phyloP scores from a whole-genome alignment of 805 yeast species.

The Wickerhamiella kurtzmanii region DNA sequence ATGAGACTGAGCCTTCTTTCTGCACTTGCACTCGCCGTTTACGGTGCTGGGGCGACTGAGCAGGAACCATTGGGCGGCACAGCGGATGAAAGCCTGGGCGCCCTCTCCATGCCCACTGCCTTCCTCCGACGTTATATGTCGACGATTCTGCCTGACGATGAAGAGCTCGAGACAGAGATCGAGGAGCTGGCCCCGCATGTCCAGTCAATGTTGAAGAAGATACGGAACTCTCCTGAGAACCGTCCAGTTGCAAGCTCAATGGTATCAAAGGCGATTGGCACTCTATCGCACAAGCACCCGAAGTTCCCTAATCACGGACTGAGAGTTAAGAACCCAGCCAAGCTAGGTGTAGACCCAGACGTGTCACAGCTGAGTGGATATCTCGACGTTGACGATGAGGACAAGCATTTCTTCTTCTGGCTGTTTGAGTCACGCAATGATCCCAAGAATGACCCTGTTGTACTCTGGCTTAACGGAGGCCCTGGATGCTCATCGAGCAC shows the following conservation, averaged over 20 bases:
- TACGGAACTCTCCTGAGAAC: not conserved
- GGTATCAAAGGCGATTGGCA: not conserved
- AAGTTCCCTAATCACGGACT: constrained; percentile 34
- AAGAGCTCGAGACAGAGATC: not conserved
- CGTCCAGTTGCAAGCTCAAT: not conserved
- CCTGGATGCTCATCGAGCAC: constrained; percentile 95
- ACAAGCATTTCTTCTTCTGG: constrained; percentile 90
- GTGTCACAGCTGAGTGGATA: constrained; percentile 74
- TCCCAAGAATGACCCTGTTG: constrained; percentile 71
- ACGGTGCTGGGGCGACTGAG: not conserved
- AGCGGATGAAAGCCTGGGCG: not conserved
- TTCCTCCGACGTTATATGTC: not conserved
- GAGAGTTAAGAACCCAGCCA: constrained; percentile 50
- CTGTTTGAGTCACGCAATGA: constrained; percentile 75
- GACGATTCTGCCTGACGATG: not conserved
- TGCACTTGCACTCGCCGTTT: too few relatives aligned
- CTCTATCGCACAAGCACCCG: constrained; percentile 6
- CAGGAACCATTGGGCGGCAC: not conserved
- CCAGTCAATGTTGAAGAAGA: not conserved
- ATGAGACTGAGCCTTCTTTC: too few relatives aligned
- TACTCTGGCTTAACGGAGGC: constrained; percentile 90
- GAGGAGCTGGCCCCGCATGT: not conserved
- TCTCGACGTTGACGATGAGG: constrained; percentile 64
- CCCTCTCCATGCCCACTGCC: not conserved
- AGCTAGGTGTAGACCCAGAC: constrained; percentile 55